phyloP scores from a whole-genome alignment of 768 basidiomycete genomes.

The Lactifluus volemus region DNA sequence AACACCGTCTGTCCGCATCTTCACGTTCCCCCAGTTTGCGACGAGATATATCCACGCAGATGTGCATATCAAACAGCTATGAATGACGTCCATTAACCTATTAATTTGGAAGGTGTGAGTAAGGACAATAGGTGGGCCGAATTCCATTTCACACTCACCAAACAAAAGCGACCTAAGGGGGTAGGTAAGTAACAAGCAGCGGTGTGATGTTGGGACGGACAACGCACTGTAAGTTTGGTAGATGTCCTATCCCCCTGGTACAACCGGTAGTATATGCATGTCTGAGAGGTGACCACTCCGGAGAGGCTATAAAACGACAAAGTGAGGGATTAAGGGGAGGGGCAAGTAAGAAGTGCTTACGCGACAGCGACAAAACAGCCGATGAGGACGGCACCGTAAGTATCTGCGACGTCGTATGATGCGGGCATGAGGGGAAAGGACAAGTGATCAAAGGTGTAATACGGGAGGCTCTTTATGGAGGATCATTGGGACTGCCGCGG shows the following conservation, averaged over 20 bases:
- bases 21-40: constrained; percentile 15
- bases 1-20: not conserved
- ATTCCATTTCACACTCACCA: constrained; percentile 5
- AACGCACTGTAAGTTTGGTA: constrained; percentile 12
- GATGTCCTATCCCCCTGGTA: not conserved
- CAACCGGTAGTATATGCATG: constrained; percentile 13
- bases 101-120: not conserved
- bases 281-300: constrained; percentile 11
- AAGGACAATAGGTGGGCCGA: not conserved
- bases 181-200: not conserved
- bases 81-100: constrained; percentile 13
- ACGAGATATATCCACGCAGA: constrained; percentile 18
- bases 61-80: constrained; percentile 13
- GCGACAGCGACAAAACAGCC: constrained; percentile 12
- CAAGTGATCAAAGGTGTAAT: not conserved
- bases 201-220: not conserved
- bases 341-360: not conserved
- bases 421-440: constrained; percentile 15
- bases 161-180: constrained; percentile 6
- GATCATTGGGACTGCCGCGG: no score
- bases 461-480: not conserved
- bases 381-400: constrained; percentile 14
- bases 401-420: not conserved
- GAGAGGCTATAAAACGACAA: constrained; percentile 9
- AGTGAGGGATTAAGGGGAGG: not conserved